Evolutionary conservation across 257 asterid species (phyloP).

Genomic region (Rehmannia glutinosa): DNA sequence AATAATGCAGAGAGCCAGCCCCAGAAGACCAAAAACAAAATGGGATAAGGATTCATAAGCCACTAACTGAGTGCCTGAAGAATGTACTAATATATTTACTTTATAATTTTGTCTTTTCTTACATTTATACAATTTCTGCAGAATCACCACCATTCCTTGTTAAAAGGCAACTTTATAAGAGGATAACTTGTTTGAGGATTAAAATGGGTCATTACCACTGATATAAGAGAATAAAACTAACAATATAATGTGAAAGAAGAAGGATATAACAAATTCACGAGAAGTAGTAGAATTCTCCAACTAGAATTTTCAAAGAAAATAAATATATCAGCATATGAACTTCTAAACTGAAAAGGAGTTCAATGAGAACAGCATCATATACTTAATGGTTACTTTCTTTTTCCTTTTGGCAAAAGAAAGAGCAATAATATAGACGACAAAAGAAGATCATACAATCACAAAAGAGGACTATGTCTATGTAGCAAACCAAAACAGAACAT

Average conservation of each 20-base stretch:
- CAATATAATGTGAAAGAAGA: not conserved
- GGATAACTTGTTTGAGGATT: not conserved
- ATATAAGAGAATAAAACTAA: too few species aligned
- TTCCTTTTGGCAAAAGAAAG: not conserved
- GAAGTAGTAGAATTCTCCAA: not conserved
- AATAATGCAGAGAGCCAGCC: not conserved
- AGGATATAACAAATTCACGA: not conserved
- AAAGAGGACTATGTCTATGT: not conserved
- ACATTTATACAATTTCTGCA: not conserved
- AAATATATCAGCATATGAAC: too few species aligned
- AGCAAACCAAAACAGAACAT: not conserved
- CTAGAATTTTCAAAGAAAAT: not conserved
- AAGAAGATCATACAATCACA: not conserved
- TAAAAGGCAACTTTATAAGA: not conserved
- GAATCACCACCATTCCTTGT: too few species aligned
- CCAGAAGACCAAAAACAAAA: not conserved
- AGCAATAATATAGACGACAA: not conserved
- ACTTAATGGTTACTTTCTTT: not conserved
- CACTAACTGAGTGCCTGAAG: not conserved
- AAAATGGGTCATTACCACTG: too few species aligned
- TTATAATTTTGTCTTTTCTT: not conserved
- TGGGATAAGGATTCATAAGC: too few species aligned
- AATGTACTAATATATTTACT: not conserved
- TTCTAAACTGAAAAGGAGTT: not conserved
- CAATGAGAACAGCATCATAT: too few species aligned